Conservation (phyloP, 441 rosid species). For the Arabidopsis lyrata region DNA sequence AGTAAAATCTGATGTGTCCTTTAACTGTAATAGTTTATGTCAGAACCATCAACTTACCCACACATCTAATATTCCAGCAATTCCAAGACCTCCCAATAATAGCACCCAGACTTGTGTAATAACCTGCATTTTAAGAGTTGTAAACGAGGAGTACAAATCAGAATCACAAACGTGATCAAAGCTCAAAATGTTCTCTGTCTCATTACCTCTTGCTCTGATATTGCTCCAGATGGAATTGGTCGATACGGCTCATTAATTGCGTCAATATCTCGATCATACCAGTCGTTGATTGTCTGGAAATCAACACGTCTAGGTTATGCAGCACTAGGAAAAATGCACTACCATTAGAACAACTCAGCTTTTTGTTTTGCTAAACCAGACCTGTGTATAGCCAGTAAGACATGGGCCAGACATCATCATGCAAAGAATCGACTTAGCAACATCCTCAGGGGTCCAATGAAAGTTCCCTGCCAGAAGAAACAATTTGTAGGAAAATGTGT, state of each 20-base stretch:
- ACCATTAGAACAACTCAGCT: constrained; percentile 18
- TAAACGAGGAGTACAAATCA: constrained; percentile 22
- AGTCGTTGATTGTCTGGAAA: constrained; percentile 86
- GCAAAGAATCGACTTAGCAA: constrained; percentile 89
- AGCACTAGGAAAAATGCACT: constrained; percentile 34
- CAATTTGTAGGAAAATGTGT: neutral
- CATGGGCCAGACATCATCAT: constrained; percentile 97
- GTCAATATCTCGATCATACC: constrained; percentile 96
- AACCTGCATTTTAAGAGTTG: constrained; percentile 59
- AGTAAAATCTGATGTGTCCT: constrained; percentile 36
- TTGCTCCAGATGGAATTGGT: constrained; percentile 95
- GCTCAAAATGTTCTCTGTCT: constrained; percentile 3
- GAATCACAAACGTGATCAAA: neutral
- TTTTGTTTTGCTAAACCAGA: constrained; percentile 35
- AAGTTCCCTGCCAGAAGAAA: constrained; percentile 72
- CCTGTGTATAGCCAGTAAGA: constrained; percentile 98
- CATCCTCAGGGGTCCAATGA: constrained; percentile 92
- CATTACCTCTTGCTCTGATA: constrained; percentile 84
- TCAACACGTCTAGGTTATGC: constrained; percentile 24
- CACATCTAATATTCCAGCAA: constrained; percentile 81
- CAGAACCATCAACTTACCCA: constrained; percentile 70
- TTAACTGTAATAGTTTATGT: neutral
- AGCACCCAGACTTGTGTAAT: constrained; percentile 89
- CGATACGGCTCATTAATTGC: constrained; percentile 98
- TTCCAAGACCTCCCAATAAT: constrained; percentile 84